These are phyloP conservation scores for Microsporum canis DNA, from an alignment of 2,329 filamentous ascomycete genomes.

Conservation along the genomic window DNA sequence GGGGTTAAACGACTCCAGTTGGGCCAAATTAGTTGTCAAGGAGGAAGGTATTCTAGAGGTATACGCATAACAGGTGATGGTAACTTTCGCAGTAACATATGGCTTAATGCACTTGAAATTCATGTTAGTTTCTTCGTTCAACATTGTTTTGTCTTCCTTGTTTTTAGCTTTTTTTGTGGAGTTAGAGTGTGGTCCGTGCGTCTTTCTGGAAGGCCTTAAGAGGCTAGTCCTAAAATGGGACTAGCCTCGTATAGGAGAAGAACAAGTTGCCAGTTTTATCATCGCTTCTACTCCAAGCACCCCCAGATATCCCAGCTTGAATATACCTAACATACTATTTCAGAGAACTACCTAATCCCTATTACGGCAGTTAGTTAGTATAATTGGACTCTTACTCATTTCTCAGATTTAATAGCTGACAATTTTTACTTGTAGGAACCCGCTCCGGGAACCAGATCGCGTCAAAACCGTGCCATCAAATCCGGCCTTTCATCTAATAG, in stretches of 20 bases:
- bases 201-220: background rate
- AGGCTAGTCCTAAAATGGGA: background rate
- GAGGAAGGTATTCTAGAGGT: too few species aligned
- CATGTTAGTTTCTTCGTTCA: background rate
- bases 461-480: background rate
- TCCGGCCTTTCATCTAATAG: background rate
- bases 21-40: too few species aligned
- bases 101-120: background rate
- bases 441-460: background rate
- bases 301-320: background rate
- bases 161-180: background rate
- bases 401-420: background rate
- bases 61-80: too few species aligned
- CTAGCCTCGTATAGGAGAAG: background rate
- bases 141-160: background rate
- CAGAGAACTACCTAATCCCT: background rate
- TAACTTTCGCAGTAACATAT: too few species aligned
- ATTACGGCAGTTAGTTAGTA: background rate
- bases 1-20: too few species aligned
- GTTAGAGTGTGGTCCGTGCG: constrained; percentile 3
- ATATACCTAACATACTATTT: background rate
- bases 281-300: background rate
- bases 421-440: background rate
- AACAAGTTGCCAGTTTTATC: background rate
- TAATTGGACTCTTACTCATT: background rate